These are phyloP conservation scores for Secale cereale DNA, from an alignment of 176 grass and related monocot species.

Conservation along the genomic window DNA sequence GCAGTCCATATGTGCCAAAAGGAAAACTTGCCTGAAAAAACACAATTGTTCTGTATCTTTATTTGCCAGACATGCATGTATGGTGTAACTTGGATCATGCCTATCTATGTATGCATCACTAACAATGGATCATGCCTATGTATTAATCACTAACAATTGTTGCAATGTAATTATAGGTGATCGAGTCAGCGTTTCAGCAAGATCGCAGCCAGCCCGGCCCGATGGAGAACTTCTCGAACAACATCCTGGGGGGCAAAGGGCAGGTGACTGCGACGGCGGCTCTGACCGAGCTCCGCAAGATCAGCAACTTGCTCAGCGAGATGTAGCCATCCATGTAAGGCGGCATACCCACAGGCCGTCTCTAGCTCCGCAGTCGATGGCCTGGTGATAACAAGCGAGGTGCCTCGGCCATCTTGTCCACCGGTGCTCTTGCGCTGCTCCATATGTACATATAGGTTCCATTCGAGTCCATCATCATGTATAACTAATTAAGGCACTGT, in stretches of 20 bases:
- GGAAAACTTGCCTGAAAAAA: neutral
- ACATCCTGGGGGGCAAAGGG: constrained; percentile 74
- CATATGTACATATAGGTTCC: constrained; percentile 45
- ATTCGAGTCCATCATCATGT: constrained; percentile 17
- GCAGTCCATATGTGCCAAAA: neutral
- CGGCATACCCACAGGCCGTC: neutral
- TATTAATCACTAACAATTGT: neutral
- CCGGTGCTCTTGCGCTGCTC: neutral
- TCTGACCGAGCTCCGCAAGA: constrained; percentile 88
- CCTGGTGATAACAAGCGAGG: constrained; percentile 10
- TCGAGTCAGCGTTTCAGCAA: constrained; percentile 87
- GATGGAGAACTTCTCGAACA: constrained; percentile 61
- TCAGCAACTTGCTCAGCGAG: constrained; percentile 78
- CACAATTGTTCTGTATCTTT: neutral
- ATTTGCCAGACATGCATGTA: neutral
- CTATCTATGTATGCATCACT: neutral
- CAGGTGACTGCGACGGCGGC: constrained; percentile 70
- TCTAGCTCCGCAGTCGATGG: constrained; percentile 20
- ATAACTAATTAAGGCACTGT: constrained; percentile 23
- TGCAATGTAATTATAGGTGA: constrained; percentile 51
- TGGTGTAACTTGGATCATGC: neutral
- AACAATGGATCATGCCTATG: neutral
- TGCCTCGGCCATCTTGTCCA: constrained; percentile 6
- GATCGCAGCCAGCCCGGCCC: constrained; percentile 52
- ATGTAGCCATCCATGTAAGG: constrained; percentile 35